Evolutionary conservation across 2,329 filamentous ascomycete genomes (phyloP).

Genomic region (Huntiella bhutanensis): DNA sequence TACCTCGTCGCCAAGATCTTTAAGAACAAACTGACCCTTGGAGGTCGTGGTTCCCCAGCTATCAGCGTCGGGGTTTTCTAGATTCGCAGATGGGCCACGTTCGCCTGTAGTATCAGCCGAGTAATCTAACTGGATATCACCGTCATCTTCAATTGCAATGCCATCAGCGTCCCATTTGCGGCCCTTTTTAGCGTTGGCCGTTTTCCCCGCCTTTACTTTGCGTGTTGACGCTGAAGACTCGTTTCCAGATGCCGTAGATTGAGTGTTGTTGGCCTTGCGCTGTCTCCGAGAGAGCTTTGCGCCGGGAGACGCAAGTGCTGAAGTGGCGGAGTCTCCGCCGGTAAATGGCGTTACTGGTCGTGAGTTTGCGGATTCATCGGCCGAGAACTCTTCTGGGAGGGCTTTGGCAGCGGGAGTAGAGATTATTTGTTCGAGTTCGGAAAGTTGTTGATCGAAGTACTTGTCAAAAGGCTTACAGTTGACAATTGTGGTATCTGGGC

Average conservation of each 20-base stretch:
- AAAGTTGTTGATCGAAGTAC: constrained; percentile 87
- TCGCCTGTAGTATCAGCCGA: constrained; percentile 43
- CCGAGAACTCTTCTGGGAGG: constrained; percentile 12
- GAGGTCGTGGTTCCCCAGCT: constrained; percentile 71
- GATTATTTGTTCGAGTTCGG: constrained; percentile 51
- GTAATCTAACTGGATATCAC: constrained; percentile 64
- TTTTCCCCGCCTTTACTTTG: constrained; percentile 36
- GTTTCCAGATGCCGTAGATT: constrained; percentile 62
- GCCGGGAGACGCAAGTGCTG: constrained; percentile 51
- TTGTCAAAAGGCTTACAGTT: constrained; percentile 68
- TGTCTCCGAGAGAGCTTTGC: constrained; percentile 65
- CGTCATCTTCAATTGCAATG: constrained; percentile 61
- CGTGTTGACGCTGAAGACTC: constrained; percentile 37
- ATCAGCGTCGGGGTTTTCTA: constrained; percentile 58
- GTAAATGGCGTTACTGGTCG: constrained; percentile 56
- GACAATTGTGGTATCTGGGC: constrained; percentile 57
- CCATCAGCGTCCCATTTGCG: constrained; percentile 88
- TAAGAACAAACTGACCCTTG: constrained; percentile 85
- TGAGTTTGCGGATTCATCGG: constrained; percentile 33
- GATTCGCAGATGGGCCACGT: constrained; percentile 34
- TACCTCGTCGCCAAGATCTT: constrained; percentile 84
- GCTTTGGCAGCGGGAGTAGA: constrained; percentile 14
- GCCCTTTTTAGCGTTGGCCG: constrained; percentile 63
- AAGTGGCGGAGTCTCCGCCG: neutral
- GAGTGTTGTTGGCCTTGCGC: constrained; percentile 44